Evolutionary conservation across 75 land plant genomes (phyloP).

Genomic region (Chamaecyparis obtusa): DNA sequence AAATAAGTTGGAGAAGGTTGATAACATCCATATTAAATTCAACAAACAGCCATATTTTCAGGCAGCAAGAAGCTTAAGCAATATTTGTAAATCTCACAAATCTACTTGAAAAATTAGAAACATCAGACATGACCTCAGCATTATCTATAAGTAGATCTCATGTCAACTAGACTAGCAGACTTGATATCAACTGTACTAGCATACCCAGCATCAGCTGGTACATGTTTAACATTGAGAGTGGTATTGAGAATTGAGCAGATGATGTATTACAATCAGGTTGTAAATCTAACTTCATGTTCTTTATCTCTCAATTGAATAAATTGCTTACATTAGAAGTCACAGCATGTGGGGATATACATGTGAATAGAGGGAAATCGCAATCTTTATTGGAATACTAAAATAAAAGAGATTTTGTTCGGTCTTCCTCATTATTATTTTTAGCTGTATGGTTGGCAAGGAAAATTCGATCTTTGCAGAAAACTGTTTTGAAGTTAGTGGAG

Average conservation of each 20-base stretch:
- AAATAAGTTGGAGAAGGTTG: too few relatives aligned
- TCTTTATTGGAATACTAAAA: neutral
- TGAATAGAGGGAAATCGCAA: neutral
- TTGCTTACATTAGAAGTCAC: neutral
- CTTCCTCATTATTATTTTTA: neutral
- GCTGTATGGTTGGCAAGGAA: neutral
- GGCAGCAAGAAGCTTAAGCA: too few relatives aligned
- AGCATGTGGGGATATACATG: neutral
- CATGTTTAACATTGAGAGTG: neutral
- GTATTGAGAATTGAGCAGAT: neutral
- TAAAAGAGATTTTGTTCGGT: neutral
- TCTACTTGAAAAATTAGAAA: too few relatives aligned
- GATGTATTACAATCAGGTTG: neutral
- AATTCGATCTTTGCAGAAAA: neutral
- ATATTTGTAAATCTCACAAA: too few relatives aligned
- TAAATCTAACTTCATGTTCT: neutral
- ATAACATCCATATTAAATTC: too few relatives aligned
- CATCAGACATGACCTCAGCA: too few relatives aligned
- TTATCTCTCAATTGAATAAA: neutral
- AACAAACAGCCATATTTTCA: too few relatives aligned
- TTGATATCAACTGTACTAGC: too few relatives aligned
- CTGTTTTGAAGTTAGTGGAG: neutral
- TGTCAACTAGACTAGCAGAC: too few relatives aligned
- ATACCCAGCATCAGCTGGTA: too few relatives aligned
- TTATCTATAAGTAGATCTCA: too few relatives aligned